Evolutionary conservation across 306 rosid species (phyloP).

Genomic region (Vigna angularis): DNA sequence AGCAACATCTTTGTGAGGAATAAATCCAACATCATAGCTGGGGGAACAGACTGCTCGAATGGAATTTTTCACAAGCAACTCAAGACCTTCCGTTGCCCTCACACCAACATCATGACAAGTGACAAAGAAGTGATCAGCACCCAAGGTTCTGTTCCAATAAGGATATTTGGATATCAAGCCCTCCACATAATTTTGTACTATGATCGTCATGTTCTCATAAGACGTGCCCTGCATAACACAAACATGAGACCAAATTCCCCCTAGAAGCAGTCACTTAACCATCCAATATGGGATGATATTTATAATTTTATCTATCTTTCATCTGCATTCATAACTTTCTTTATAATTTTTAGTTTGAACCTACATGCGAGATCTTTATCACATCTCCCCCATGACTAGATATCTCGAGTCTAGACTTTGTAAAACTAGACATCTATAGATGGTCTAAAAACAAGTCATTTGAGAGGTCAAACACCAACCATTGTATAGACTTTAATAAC

Average conservation of each 20-base stretch:
- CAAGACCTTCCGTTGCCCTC: slow-evolving; percentile 91
- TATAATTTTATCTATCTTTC: neutral
- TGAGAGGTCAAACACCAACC: neutral
- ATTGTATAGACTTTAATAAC: too few species aligned
- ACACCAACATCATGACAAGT: slow-evolving; percentile 99
- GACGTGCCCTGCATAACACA: slow-evolving; percentile 81
- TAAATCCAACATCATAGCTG: slow-evolving; percentile 94
- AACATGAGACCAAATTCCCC: slow-evolving; percentile 35
- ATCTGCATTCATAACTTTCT: neutral
- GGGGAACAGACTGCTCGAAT: slow-evolving; percentile 98
- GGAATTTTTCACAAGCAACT: slow-evolving; percentile 85
- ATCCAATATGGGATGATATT: slow-evolving; percentile 16
- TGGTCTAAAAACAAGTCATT: neutral
- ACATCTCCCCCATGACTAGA: neutral
- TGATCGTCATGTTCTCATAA: slow-evolving; percentile 92
- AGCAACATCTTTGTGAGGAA: slow-evolving; percentile 97
- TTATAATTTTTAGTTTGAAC: neutral
- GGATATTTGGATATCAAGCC: slow-evolving; percentile 91
- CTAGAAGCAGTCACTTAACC: slow-evolving; percentile 33
- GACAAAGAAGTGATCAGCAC: slow-evolving; percentile 95
- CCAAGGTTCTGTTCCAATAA: slow-evolving; percentile 98
- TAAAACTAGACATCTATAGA: neutral
- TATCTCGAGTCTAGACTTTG: neutral
- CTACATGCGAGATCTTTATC: neutral
- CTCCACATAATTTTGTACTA: slow-evolving; percentile 87